phyloP scores from a whole-genome alignment of 2,329 filamentous ascomycete genomes.

The Fusarium sp. region DNA sequence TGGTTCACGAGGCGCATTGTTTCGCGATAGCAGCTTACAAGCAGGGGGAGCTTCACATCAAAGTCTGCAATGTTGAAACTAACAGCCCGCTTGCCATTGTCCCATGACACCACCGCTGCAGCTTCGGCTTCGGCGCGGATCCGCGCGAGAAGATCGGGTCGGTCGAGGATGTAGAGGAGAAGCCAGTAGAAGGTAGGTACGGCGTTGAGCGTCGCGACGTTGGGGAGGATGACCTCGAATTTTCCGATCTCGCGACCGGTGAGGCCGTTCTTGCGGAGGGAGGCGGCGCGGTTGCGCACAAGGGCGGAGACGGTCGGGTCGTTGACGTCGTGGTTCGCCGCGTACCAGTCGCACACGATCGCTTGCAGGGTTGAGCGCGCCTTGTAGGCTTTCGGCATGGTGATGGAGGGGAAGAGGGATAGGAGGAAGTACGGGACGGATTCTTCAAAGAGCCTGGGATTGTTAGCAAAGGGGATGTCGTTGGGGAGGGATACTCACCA shows the following conservation, averaged over 20 bases:
- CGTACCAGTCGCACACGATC: slow-evolving; percentile 52
- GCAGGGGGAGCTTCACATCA: slow-evolving; percentile 56
- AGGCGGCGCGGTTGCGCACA: slow-evolving; percentile 48
- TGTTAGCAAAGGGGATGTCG: slow-evolving; percentile 4
- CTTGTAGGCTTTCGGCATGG: slow-evolving; percentile 50
- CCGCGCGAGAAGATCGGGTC: slow-evolving; percentile 42
- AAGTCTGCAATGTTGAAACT: slow-evolving; percentile 56
- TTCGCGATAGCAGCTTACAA: slow-evolving; percentile 62
- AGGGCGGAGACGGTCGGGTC: slow-evolving; percentile 47
- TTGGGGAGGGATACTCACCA: slow-evolving; percentile 22
- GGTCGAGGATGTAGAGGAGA: slow-evolving; percentile 49
- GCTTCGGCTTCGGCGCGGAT: slow-evolving; percentile 40
- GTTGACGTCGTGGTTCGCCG: slow-evolving; percentile 44
- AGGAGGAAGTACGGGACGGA: slow-evolving; percentile 48
- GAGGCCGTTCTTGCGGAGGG: slow-evolving; percentile 50
- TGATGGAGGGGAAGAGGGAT: slow-evolving; percentile 50
- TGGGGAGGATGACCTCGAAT: slow-evolving; percentile 50
- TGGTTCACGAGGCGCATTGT: slow-evolving; percentile 58
- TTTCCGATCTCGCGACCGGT: slow-evolving; percentile 46
- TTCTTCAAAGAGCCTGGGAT: slow-evolving; percentile 42
- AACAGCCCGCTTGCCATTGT: slow-evolving; percentile 12
- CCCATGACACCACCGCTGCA: not conserved
- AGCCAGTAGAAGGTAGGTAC: slow-evolving; percentile 57
- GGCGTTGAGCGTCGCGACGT: slow-evolving; percentile 52
- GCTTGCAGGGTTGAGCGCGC: slow-evolving; percentile 46